Conservation (phyloP, 495 filamentous ascomycete species). For the Letharia columbiana region DNA sequence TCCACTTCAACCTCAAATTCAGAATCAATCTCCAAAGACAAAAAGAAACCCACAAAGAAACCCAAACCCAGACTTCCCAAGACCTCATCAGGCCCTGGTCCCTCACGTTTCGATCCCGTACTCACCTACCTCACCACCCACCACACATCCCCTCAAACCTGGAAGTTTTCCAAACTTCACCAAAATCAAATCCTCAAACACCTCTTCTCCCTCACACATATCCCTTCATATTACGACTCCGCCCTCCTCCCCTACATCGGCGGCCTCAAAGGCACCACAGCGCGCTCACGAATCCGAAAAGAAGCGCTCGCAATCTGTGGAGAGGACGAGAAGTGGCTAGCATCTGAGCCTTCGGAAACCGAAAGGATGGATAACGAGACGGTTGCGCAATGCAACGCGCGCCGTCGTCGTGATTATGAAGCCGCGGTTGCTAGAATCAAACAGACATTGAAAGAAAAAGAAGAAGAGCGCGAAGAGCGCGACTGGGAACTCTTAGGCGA, state of each 20-base stretch:
- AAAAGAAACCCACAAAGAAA: constrained; percentile 33
- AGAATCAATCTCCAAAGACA: constrained; percentile 19
- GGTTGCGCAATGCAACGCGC: constrained; percentile 22
- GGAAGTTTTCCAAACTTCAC: constrained; percentile 92
- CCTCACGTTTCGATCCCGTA: constrained; percentile 45
- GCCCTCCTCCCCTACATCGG: constrained; percentile 61
- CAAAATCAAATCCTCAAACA: constrained; percentile 78
- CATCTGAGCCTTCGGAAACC: constrained; percentile 26
- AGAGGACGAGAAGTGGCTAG: constrained; percentile 33
- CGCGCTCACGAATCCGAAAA: constrained; percentile 50
- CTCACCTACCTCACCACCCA: constrained; percentile 66
- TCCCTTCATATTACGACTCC: constrained; percentile 56
- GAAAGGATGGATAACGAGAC: constrained; percentile 33
- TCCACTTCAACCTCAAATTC: constrained; percentile 7
- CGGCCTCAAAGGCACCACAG: constrained; percentile 59
- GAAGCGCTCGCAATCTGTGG: constrained; percentile 48
- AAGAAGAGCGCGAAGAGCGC: constrained; percentile 32
- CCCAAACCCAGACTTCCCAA: constrained; percentile 22
- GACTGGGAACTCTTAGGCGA: constrained; percentile 28
- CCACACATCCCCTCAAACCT: constrained; percentile 52
- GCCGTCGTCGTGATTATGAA: constrained; percentile 45
- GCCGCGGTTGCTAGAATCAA: constrained; percentile 43
- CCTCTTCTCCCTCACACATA: constrained; percentile 55
- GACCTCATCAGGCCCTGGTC: constrained; percentile 19
- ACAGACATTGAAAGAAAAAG: constrained; percentile 27